Base-by-base conservation (phyloP, 352 stramenopile genomes). In the Lagenidium giganteum region DNA sequence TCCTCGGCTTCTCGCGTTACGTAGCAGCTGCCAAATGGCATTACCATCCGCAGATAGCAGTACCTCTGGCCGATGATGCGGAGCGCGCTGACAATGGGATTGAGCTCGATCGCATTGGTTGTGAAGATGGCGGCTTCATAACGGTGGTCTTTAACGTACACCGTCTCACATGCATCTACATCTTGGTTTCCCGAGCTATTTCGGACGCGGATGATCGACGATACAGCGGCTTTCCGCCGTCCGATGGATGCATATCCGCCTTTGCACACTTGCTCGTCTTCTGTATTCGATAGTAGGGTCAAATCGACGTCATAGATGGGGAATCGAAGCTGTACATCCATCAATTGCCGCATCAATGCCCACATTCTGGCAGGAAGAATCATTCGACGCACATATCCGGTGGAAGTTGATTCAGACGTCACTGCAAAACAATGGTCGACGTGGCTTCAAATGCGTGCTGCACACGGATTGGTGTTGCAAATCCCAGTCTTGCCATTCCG, bases 371-470 rank as follows among this genome's bases (percentile, higher is more conserved):
- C n/a, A n/a, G n/a, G n/a, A n/a, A n/a, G n/a, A n/a, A n/a, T 27
- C 27, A 4, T 29, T 28, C n/a, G 16, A 27, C 14, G 11, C 16
- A 39, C 47, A 56, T 9, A 35, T 43, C 3, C n/a, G 25, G 4
- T 28, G 13, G 32, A 50, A 43, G 27, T 55, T 55, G 18, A 20
- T 44, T 40, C 40, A 56, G 1, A 41, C 5, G 9, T 50, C 33
- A 11, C 38, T 17, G 31, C 40, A 56, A 22, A 50, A 56, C 21
- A 29, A 14, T 5, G 40, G 48, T n/a, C n/a, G n/a, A n/a, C n/a
- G n/a, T n/a, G n/a, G n/a, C n/a, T n/a, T n/a, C n/a, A n/a, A n/a
- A n/a, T n/a, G n/a, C n/a, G n/a, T n/a, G n/a, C 14, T n/a, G 6
- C n/a, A n/a, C n/a, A n/a, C n/a, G n/a, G n/a, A n/a, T n/a, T n/a